Percentiles rank a stretch among this genome's conserved stretches.
phyloP scores from a whole-genome alignment of 352 stramenopile species.

The Phytophthora uliginosa region DNA sequence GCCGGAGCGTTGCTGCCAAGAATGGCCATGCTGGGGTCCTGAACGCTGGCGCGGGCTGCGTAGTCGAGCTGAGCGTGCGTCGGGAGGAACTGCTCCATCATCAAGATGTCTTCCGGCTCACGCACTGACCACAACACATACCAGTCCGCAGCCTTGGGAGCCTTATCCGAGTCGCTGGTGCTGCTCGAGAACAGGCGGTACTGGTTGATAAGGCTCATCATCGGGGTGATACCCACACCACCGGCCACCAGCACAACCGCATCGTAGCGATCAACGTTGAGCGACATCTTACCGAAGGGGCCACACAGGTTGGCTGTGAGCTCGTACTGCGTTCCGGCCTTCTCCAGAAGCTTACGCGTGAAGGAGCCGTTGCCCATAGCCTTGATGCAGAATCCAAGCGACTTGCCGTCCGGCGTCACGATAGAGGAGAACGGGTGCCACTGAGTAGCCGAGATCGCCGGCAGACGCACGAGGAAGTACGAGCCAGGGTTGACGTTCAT shows the following conservation, averaged over 20 bases:
- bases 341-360: slow-evolving; percentile 58
- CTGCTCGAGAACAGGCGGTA: slow-evolving; percentile 44
- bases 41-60: slow-evolving; percentile 39
- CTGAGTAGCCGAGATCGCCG: slow-evolving; percentile 68
- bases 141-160: slow-evolving; percentile 52
- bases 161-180: slow-evolving; percentile 23
- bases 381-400: slow-evolving; percentile 84
- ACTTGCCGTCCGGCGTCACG: slow-evolving; percentile 75
- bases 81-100: slow-evolving; percentile 78
- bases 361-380: slow-evolving; percentile 64
- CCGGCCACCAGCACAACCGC: slow-evolving; percentile 73
- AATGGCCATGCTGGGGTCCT: slow-evolving; percentile 61
- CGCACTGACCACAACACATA: slow-evolving; percentile 77
- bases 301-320: slow-evolving; percentile 69
- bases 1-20: slow-evolving; percentile 22
- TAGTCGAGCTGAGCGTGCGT: slow-evolving; percentile 57
- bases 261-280: slow-evolving; percentile 77
- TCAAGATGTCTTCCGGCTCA: slow-evolving; percentile 68
- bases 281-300: slow-evolving; percentile 71
- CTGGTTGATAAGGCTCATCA: slow-evolving; percentile 85
- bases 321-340: slow-evolving; percentile 52
- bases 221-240: slow-evolving; percentile 82
- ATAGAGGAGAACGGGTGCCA: slow-evolving; percentile 90
- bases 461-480: slow-evolving; percentile 84
- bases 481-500: slow-evolving; percentile 65